Evolutionary conservation across 78 protist genomes (phyloP), one percentile per base, ranked within the genome.

Genomic region (Polysphondylium violaceum): DNA sequence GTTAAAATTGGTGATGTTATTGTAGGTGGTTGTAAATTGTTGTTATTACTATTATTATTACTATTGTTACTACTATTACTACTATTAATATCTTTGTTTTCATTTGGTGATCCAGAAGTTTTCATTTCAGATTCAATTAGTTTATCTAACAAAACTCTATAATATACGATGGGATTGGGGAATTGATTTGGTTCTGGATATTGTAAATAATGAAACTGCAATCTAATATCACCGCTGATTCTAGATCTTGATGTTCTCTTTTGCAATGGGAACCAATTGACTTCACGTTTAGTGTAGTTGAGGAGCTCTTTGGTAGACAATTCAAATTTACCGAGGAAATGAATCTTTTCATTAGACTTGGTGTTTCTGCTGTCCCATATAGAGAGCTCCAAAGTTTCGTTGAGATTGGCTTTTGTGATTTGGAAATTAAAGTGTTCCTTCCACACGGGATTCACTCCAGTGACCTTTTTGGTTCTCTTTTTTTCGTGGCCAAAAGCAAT

Each of bases 381-480:
- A 33, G 59, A 33, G 8, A 72, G 21, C 51, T 72, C 78, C 21
- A 72, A 33, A n/a, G 44, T 63, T 14, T 72, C 78, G 9, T 16
- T 17, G 21, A 72, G 33, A 12, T 72, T 41, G 9, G 36, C 19
- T 51, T 41, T 55, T n/a, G 63, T 31, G 21, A 78, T 67, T 78
- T 78, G 72, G 41, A 83, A 83, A 38, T 27, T 19, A 31, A 69
- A 83, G 31, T 83, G 73, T n/a, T 83, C 91, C 33, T 83, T 83
- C 67, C 74, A 83, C 2, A 69, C 25, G 23, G 91, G 79, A 27
- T 69, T 69, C 25, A 65, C 31, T 16, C 73, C 50, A n/a, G 23
- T 17, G 0, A 71, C 6, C 40, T 41, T 69, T 50, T 51, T 83
- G 1, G 91, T 83, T 55, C 91, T 31, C 35, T 83, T 83, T 31